phyloP scores from a whole-genome alignment of 495 filamentous ascomycete genomes.

The Podospora tetraspora region DNA sequence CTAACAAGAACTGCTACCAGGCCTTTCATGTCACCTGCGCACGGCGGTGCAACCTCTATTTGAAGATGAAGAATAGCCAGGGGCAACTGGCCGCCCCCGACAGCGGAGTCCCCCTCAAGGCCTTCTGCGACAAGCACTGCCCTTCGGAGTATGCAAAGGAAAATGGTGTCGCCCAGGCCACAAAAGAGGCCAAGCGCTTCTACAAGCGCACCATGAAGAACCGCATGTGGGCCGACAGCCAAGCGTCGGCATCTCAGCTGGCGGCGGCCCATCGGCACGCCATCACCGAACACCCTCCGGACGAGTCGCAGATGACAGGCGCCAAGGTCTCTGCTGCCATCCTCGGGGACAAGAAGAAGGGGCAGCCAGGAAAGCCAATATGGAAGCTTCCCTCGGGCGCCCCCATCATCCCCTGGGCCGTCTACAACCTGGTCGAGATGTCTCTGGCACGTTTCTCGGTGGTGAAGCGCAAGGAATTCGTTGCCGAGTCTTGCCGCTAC shows the following conservation, averaged over 20 bases:
- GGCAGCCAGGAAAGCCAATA: conserved; percentile 58
- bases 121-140: conserved; percentile 94
- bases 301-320: conserved; percentile 53
- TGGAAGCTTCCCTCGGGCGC: conserved; percentile 96
- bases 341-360: conserved; percentile 69
- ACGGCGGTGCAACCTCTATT: conserved; percentile 74
- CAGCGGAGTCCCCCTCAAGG: conserved; percentile 76
- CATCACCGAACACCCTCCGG: conserved; percentile 51
- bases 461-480: conserved; percentile 82
- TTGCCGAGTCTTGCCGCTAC: conserved; percentile 88
- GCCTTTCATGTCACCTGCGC: conserved; percentile 99
- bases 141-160: conserved; percentile 84
- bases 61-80: conserved; percentile 94
- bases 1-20: conserved; percentile 92
- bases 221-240: conserved; percentile 84
- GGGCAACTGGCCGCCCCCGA: conserved; percentile 76
- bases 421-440: conserved; percentile 73
- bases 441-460: conserved; percentile 75
- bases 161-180: conserved; percentile 58
- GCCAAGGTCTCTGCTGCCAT: conserved; percentile 53
- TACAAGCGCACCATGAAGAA: conserved; percentile 83
- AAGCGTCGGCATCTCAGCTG: conserved; percentile 75
- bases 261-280: conserved; percentile 59
- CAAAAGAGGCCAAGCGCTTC: conserved; percentile 57
- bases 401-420: conserved; percentile 82